Percentiles rank a stretch among this genome's conserved stretches.
These are phyloP conservation scores for Russula brevipes DNA, from an alignment of 768 basidiomycete genomes.

Conservation along the genomic window DNA sequence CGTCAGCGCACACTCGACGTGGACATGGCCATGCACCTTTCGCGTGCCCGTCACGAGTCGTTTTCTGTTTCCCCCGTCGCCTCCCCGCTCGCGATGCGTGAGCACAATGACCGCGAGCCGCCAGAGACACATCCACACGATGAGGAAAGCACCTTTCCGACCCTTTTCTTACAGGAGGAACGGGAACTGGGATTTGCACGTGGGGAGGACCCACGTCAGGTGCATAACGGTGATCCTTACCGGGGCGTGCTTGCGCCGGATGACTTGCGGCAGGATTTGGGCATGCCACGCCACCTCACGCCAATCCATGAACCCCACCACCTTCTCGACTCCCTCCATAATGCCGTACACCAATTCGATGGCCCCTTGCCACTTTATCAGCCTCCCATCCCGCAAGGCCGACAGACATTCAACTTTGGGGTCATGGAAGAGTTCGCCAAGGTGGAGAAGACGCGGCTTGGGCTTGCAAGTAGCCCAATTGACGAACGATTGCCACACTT, in stretches of 20 bases:
- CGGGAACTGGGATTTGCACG: constrained; percentile 39
- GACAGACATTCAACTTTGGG: constrained; percentile 64
- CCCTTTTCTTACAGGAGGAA: constrained; percentile 47
- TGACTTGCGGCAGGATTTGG: constrained; percentile 4
- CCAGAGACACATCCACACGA: constrained; percentile 28
- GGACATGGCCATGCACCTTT: constrained; percentile 83
- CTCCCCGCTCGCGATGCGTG: constrained; percentile 34
- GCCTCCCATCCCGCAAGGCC: constrained; percentile 39
- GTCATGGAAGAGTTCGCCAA: constrained; percentile 73
- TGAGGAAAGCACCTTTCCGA: constrained; percentile 36
- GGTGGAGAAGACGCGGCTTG: constrained; percentile 61
- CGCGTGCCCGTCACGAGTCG: constrained; percentile 64
- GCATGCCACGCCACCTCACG: constrained; percentile 15
- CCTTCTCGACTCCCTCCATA: constrained; percentile 37
- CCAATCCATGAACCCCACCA: constrained; percentile 43
- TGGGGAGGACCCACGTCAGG: constrained; percentile 29
- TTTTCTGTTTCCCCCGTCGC: constrained; percentile 31
- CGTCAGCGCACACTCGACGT: constrained; percentile 92
- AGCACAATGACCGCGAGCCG: constrained; percentile 31
- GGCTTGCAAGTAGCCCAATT: constrained; percentile 43
- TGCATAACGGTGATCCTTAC: neutral
- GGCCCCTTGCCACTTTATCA: constrained; percentile 68
- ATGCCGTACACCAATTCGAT: constrained; percentile 23
- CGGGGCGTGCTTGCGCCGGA: neutral
- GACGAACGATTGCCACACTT: constrained; percentile 20